phyloP scores from a whole-genome alignment of 2,329 filamentous ascomycete species.

The Colletotrichum truncatum region DNA sequence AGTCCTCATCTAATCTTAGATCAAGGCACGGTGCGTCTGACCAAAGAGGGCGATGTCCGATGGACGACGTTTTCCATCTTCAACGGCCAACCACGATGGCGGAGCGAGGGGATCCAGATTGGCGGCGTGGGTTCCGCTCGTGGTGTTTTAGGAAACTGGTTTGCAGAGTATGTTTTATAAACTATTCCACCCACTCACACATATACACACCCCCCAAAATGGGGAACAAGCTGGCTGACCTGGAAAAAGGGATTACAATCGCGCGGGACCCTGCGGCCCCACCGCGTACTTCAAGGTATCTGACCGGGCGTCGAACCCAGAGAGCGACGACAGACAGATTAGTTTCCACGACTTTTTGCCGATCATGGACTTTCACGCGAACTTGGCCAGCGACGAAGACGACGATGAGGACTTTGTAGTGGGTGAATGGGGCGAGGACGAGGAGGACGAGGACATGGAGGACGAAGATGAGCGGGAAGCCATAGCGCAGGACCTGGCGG shows the following conservation, averaged over 20 bases:
- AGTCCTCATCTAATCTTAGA: conserved; percentile 33
- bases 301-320: conserved; percentile 41
- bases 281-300: conserved; percentile 79
- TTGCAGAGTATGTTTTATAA: conserved; percentile 75
- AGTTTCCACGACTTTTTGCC: conserved; percentile 31
- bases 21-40: conserved; percentile 70
- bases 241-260: conserved; percentile 65
- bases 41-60: conserved; percentile 74
- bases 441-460: conserved; percentile 40
- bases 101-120: conserved; percentile 79
- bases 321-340: conserved; percentile 29
- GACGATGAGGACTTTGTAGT: conserved; percentile 35
- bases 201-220: too few species aligned
- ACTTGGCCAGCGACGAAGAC: conserved; percentile 33
- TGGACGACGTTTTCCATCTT: conserved; percentile 77
- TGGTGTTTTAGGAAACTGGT: conserved; percentile 81
- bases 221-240: conserved; percentile 7
- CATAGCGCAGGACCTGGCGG: conserved; percentile 35
- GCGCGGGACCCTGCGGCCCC: conserved; percentile 76
- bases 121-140: conserved; percentile 72
- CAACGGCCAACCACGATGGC: conserved; percentile 75
- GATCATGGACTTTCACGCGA: conserved; percentile 34
- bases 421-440: conserved; percentile 36
- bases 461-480: conserved; percentile 37
- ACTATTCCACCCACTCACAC: too few species aligned